Conservation (phyloP, 1,284 basidiomycete species). For the Malassezia slooffiae region DNA sequence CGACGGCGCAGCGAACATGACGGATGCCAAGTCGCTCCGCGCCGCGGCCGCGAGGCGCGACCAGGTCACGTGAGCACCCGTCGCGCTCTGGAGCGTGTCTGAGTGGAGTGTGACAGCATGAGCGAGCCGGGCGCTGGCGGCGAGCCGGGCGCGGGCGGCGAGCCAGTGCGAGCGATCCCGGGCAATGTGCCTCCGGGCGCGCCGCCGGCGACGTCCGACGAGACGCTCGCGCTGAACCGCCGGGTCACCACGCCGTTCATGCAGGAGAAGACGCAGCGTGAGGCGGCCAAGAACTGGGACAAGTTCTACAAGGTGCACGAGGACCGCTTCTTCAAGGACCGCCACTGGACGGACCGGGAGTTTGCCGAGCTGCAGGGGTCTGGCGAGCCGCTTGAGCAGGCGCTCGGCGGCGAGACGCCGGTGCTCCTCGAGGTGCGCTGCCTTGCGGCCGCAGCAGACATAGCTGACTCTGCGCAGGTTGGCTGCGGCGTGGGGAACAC, state of each 20-base stretch:
- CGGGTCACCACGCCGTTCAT: constrained; percentile 24
- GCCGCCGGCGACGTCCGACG: neutral
- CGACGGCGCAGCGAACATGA: too few species aligned
- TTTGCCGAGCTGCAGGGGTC: constrained; percentile 20
- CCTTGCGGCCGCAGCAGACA: too few species aligned
- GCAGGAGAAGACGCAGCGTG: constrained; percentile 31
- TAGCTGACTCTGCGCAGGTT: too few species aligned
- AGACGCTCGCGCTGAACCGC: constrained; percentile 24
- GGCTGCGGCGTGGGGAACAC: constrained; percentile 46
- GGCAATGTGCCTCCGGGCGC: constrained; percentile 3
- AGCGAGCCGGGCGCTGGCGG: too few species aligned
- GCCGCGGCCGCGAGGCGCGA: too few species aligned
- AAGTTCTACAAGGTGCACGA: constrained; percentile 45
- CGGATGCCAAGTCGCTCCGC: too few species aligned
- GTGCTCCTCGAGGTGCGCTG: constrained; percentile 40
- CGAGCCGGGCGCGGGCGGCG: too few species aligned
- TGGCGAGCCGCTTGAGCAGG: constrained; percentile 6
- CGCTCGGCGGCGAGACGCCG: constrained; percentile 1
- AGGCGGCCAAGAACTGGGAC: constrained; percentile 44
- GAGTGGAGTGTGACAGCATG: too few species aligned
- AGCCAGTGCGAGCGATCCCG: too few species aligned
- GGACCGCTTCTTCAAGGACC: constrained; percentile 47
- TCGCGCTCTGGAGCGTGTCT: too few species aligned
- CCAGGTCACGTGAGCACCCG: too few species aligned
- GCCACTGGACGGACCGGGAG: constrained; percentile 47